Evolutionary conservation across 2,329 filamentous ascomycete genomes (phyloP).

Genomic region (Furcasterigmium sp.): DNA sequence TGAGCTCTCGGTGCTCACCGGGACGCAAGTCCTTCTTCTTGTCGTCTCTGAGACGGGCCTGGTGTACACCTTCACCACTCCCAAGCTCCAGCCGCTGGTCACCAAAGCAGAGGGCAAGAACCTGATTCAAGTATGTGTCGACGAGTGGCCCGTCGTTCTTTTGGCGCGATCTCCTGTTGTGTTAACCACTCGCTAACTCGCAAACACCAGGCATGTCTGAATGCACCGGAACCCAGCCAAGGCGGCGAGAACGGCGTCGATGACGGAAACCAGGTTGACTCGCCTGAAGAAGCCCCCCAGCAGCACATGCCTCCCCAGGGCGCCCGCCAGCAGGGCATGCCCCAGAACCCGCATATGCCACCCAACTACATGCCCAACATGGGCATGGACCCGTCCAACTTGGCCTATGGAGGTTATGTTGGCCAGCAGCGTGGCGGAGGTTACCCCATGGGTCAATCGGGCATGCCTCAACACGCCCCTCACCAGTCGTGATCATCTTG

Average conservation of each 20-base stretch:
- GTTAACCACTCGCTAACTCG: not conserved
- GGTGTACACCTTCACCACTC: slow-evolving; percentile 97
- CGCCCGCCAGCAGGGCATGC: slow-evolving; percentile 56
- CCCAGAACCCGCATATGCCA: slow-evolving; percentile 58
- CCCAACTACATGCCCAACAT: slow-evolving; percentile 54
- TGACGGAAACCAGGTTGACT: slow-evolving; percentile 72
- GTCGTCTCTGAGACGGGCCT: slow-evolving; percentile 96
- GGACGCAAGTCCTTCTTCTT: slow-evolving; percentile 92
- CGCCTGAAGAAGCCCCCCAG: slow-evolving; percentile 81
- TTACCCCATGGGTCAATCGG: slow-evolving; percentile 72
- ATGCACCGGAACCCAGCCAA: slow-evolving; percentile 83
- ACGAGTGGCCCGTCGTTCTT: no score
- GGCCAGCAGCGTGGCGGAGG: slow-evolving; percentile 68
- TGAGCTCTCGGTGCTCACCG: slow-evolving; percentile 93
- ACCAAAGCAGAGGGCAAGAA: slow-evolving; percentile 99
- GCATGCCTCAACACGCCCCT: slow-evolving; percentile 78
- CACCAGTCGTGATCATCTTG: slow-evolving; percentile 61
- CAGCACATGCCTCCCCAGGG: slow-evolving; percentile 67
- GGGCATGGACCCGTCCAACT: slow-evolving; percentile 68
- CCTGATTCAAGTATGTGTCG: slow-evolving; percentile 78
- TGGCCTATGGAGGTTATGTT: slow-evolving; percentile 81
- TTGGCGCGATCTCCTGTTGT: not conserved
- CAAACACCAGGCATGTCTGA: slow-evolving; percentile 75
- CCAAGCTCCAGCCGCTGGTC: slow-evolving; percentile 94
- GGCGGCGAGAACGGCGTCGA: slow-evolving; percentile 80